Percentiles rank a stretch among this genome's conserved stretches.
Evolutionary conservation across 352 stramenopile species (phyloP).

Genomic region (Labyrinthula sp.): DNA sequence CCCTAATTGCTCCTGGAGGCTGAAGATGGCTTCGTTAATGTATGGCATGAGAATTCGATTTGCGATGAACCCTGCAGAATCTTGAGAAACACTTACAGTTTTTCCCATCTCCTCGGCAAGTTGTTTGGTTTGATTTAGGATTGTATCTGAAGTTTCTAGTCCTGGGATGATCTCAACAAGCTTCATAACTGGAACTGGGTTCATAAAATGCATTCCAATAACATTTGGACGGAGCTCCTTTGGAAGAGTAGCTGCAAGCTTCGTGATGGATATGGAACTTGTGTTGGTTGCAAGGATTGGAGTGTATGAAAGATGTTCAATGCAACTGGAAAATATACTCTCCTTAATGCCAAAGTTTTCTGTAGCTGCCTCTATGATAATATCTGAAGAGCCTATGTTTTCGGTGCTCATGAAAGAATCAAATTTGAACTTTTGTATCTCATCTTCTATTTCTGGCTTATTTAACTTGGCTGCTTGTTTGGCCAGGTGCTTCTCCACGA

Average conservation of each 20-base stretch:
- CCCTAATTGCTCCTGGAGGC: not conserved
- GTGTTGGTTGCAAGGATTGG: conserved; percentile 1
- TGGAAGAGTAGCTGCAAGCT: not conserved
- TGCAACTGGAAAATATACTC: not conserved
- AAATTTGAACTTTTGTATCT: too few species aligned
- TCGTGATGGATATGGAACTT: not conserved
- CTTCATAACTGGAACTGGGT: conserved; percentile 1
- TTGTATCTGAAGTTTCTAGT: not conserved
- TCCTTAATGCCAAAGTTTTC: not conserved
- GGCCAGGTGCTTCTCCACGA: too few species aligned
- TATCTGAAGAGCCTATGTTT: not conserved
- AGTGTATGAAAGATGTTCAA: not conserved
- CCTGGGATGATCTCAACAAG: not conserved
- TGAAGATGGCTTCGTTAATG: conserved; percentile 2
- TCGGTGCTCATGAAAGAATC: too few species aligned
- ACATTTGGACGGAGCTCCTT: not conserved
- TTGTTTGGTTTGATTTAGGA: not conserved
- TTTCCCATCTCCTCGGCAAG: not conserved
- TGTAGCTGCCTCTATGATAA: not conserved
- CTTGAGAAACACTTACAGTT: not conserved
- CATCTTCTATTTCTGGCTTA: too few species aligned
- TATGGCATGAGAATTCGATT: not conserved
- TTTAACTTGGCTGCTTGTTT: too few species aligned
- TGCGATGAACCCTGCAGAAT: not conserved
- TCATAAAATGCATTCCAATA: conserved; percentile 1